These are phyloP conservation scores for Lepiota subincarnata DNA, from an alignment of 768 basidiomycete genomes.

Conservation along the genomic window DNA sequence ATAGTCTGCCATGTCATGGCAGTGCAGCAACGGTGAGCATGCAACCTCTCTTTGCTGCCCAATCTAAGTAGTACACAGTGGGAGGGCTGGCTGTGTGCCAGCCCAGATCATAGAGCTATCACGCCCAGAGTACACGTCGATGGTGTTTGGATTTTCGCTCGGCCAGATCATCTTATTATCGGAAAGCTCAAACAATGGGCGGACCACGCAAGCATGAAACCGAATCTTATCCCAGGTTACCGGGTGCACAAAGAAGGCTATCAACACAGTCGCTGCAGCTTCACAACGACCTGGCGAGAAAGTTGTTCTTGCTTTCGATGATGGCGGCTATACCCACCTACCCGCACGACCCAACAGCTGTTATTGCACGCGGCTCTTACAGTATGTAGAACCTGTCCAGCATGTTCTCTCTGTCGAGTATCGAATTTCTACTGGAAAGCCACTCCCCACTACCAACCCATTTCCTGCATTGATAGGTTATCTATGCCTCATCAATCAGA, in stretches of 20 bases:
- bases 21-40: constrained; percentile 25
- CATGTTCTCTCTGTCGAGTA: constrained; percentile 68
- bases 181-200: constrained; percentile 42
- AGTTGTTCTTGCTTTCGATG: constrained; percentile 58
- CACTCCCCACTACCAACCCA: constrained; percentile 41
- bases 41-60: background rate
- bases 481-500: constrained; percentile 54
- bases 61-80: background rate
- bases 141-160: constrained; percentile 46
- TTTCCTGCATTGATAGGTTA: constrained; percentile 78
- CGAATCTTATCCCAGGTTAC: constrained; percentile 50
- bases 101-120: constrained; percentile 39
- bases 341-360: constrained; percentile 49
- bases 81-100: constrained; percentile 24
- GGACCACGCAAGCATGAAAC: constrained; percentile 31
- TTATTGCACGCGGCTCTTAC: constrained; percentile 44
- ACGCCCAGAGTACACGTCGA: constrained; percentile 34
- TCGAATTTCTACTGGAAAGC: constrained; percentile 49
- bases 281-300: constrained; percentile 47
- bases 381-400: constrained; percentile 37
- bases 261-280: constrained; percentile 29
- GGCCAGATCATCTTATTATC: constrained; percentile 33
- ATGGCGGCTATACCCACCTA: constrained; percentile 51
- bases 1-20: constrained; percentile 26
- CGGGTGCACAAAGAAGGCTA: constrained; percentile 46